Evolutionary conservation across 208 protist species (phyloP).

Genomic region (Kentomonas sorsogonicus): DNA sequence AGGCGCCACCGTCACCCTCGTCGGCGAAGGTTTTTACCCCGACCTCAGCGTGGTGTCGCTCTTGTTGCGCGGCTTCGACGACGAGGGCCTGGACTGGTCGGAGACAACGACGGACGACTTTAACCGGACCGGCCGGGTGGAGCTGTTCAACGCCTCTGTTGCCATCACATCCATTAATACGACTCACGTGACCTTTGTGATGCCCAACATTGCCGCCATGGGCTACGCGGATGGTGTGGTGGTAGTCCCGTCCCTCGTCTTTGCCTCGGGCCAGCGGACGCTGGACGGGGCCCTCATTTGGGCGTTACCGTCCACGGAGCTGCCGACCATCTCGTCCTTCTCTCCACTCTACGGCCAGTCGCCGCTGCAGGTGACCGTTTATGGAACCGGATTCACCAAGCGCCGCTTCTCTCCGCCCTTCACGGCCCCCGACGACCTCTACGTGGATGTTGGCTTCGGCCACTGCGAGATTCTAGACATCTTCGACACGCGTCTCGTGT

Average conservation of each 20-base stretch:
- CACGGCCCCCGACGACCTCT: background rate
- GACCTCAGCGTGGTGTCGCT: background rate
- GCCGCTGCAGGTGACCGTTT: slow-evolving; percentile 26
- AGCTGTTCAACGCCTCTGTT: no score
- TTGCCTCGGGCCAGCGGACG: background rate
- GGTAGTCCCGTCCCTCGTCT: background rate
- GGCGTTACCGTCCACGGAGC: slow-evolving; percentile 9
- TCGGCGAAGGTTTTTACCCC: slow-evolving; percentile 14
- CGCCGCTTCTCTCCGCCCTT: slow-evolving; percentile 17
- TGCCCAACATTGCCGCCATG: no score
- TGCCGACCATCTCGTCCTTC: slow-evolving; percentile 29
- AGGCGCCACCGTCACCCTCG: slow-evolving; percentile 14
- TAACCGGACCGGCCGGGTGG: no score
- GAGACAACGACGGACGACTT: no score
- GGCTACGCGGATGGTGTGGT: no score
- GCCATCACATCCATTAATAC: no score
- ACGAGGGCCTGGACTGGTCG: no score
- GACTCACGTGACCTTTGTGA: no score
- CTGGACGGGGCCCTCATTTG: slow-evolving; percentile 6
- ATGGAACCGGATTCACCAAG: slow-evolving; percentile 37
- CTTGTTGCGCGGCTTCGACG: background rate
- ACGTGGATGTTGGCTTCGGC: slow-evolving; percentile 27
- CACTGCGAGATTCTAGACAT: slow-evolving; percentile 23
- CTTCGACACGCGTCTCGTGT: slow-evolving; percentile 31
- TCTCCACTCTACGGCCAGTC: slow-evolving; percentile 28